Conservation (phyloP, 139 green algal species). For the Chlorella sp. region DNA sequence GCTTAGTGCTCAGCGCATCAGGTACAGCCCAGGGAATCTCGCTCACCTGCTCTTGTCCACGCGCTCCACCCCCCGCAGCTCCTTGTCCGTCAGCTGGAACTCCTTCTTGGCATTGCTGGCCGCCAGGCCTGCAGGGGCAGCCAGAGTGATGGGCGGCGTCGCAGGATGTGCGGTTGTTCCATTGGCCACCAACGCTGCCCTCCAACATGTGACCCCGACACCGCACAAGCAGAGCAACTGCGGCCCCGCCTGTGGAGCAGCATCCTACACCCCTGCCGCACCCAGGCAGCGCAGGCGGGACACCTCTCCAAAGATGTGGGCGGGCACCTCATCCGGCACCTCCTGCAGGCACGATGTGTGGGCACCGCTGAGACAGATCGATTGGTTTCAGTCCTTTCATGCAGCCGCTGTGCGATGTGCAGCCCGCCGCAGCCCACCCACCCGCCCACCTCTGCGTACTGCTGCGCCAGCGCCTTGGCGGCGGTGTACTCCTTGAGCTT, state of each 20-base stretch:
- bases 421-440: too few species aligned
- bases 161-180: too few species aligned
- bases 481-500: too few species aligned
- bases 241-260: too few species aligned
- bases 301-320: constrained; percentile 3
- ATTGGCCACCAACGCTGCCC: too few species aligned
- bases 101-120: neutral
- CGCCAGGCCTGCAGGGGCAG: neutral
- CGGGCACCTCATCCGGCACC: neutral
- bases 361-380: too few species aligned
- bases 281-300: neutral
- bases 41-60: constrained; percentile 19
- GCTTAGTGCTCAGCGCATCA: too few species aligned
- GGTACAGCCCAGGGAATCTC: neutral
- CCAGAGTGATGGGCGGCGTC: too few species aligned
- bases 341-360: neutral
- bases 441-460: neutral
- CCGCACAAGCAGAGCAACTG: too few species aligned
- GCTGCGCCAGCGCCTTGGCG: neutral
- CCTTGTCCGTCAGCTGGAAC: neutral
- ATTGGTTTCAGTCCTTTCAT: too few species aligned
- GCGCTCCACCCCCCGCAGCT: neutral
- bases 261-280: neutral
- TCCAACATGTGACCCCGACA: too few species aligned
- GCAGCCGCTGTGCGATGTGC: too few species aligned